Evolutionary conservation across 2,329 filamentous ascomycete species (phyloP), one percentile per base, ranked within the genome.

Genomic region (Helminthosporium solani): DNA sequence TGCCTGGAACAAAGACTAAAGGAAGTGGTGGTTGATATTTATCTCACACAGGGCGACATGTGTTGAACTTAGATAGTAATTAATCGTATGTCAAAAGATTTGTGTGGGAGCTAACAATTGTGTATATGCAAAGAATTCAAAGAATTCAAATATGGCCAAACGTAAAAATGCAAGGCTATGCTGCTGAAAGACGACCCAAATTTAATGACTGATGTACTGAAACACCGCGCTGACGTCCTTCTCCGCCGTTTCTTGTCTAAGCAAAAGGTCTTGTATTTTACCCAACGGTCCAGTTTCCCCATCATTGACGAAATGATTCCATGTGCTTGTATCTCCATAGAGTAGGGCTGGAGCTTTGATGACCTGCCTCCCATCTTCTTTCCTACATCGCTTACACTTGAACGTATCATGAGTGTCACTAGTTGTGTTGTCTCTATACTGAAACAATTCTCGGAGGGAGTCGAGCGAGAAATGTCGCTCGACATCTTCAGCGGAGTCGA

Each of bases 351-450:
- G 88, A 1, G 92, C 90, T 70, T 96, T 97, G 64, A 96, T 82
- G 53, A 81, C 82, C 71, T 99, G 94, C 50, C 80, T 86, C 0
- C 92, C 92, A 60, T 95, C 89, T 1, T 88, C 85, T 62, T 87
- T 72, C 50, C 74, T 88, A 70, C 94, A 99, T 33, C 94, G 79
- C 75, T 96, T 96, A 71, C 94, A 99, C 74, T 96, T 97, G 79
- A 99, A 97, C 0, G 92, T 97, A 64, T 97, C 94, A 68, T 99
- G 94, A 0, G 94, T 99, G 64, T 99, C 95, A 60, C 90, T 95
- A 14, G 78, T 85, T 0, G 94, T 99, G 37, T 85, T 82, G 0
- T 84, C 80, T 42, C 89, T 85, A 72, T 95, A 97, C 72, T 96
- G 89, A 76, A 99, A 99, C 21, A 99, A 77, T 70, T 99, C 94